A percentile compares a stretch with the other conserved stretches of the same genome.
Conservation (phyloP, 257 asterid species). For the Rehmannia glutinosa region DNA sequence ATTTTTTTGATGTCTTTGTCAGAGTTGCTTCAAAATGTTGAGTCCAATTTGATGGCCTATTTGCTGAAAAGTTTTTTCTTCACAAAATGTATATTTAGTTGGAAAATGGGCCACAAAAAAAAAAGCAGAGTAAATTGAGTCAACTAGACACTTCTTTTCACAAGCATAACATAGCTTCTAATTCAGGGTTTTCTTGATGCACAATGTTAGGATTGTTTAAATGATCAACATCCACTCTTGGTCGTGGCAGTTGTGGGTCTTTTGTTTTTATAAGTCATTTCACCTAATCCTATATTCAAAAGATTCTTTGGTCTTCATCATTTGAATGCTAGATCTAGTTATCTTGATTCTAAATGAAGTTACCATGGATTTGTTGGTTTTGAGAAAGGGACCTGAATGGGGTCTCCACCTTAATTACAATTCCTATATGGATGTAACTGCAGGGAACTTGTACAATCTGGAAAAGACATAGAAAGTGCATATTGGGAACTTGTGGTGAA, state of each 20-base stretch:
- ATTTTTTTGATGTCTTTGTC: background rate
- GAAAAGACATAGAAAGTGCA: slow-evolving; percentile 85
- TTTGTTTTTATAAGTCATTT: background rate
- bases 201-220: background rate
- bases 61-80: background rate
- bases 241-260: slow-evolving; percentile 6
- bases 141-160: background rate
- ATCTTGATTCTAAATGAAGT: background rate
- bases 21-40: slow-evolving; percentile 1
- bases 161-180: background rate
- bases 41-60: background rate
- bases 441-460: slow-evolving; percentile 93
- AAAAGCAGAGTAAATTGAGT: background rate
- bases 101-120: background rate
- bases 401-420: background rate
- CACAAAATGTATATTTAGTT: background rate
- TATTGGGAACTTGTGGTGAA: slow-evolving; percentile 99
- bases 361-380: background rate
- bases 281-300: background rate
- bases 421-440: slow-evolving; percentile 9
- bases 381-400: background rate
- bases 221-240: background rate
- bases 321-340: background rate
- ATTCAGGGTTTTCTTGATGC: background rate
- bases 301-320: background rate